Percentiles rank a stretch among this genome's conserved stretches.
Conservation (phyloP, 139 green algal genomes). For the Chlamydomonas eustigma region DNA sequence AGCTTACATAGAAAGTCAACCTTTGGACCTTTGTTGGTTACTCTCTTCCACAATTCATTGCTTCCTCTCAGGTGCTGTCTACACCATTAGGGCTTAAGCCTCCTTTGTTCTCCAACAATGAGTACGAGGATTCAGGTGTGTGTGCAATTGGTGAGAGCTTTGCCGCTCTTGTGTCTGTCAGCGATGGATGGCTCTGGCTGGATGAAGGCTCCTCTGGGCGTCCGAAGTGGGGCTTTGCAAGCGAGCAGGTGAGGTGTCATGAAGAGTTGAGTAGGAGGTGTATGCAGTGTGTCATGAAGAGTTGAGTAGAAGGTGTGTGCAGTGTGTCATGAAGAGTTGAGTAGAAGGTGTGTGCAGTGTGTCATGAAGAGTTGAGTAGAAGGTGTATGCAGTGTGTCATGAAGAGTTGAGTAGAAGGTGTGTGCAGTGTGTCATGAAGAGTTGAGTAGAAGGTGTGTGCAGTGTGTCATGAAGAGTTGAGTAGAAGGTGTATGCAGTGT, state of each 20-base stretch:
- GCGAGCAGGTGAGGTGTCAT: background rate
- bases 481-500: too few relatives aligned
- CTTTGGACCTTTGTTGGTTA: background rate
- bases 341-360: too few relatives aligned
- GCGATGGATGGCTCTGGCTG: slow-evolving; percentile 15
- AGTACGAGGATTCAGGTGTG: background rate
- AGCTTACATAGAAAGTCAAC: background rate
- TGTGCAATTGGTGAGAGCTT: slow-evolving; percentile 12
- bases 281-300: background rate
- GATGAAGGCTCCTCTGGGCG: slow-evolving; percentile 7
- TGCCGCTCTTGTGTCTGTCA: background rate
- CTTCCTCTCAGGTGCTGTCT: background rate
- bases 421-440: too few relatives aligned
- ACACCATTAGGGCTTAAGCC: slow-evolving; percentile 1
- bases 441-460: too few relatives aligned
- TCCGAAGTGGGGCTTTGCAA: slow-evolving; percentile 6
- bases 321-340: too few relatives aligned
- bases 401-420: too few relatives aligned
- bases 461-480: too few relatives aligned
- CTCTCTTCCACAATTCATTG: background rate
- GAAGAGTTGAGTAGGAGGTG: background rate
- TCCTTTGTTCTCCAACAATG: slow-evolving; percentile 8
- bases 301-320: too few relatives aligned
- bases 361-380: too few relatives aligned
- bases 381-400: too few relatives aligned